These are phyloP conservation scores for Heterotrichella gracilis DNA, from an alignment of 352 stramenopile genomes.

Conservation along the genomic window DNA sequence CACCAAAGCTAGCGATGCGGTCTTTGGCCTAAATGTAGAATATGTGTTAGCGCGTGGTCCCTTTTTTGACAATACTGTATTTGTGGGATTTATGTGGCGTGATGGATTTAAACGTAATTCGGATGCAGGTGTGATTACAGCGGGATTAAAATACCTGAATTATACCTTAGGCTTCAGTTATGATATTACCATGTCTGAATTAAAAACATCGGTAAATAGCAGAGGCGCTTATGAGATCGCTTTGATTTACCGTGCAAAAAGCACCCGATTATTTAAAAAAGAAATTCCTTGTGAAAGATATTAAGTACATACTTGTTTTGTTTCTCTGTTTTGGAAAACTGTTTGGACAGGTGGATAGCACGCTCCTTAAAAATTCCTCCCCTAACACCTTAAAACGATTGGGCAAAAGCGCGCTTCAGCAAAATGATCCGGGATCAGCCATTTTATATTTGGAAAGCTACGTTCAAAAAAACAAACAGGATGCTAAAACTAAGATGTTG, in stretches of 20 bases:
- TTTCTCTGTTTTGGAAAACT: neutral
- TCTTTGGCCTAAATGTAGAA: neutral
- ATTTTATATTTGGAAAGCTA: neutral
- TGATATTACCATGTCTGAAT: neutral
- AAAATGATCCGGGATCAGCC: neutral
- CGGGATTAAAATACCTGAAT: neutral
- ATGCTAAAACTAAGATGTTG: neutral
- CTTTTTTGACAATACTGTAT: neutral
- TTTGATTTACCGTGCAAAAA: neutral
- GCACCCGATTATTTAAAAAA: slow-evolving; percentile 3
- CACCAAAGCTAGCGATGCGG: neutral
- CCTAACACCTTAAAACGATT: neutral
- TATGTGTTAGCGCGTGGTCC: neutral
- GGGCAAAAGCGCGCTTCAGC: neutral
- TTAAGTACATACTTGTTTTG: neutral
- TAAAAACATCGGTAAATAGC: neutral
- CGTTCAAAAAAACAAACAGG: neutral
- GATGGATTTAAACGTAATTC: neutral
- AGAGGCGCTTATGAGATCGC: neutral
- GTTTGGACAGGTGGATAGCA: neutral
- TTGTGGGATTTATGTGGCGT: neutral
- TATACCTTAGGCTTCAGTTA: neutral
- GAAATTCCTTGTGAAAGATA: slow-evolving; percentile 3
- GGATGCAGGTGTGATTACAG: neutral
- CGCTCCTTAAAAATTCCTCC: neutral